Evolutionary conservation across 2,329 filamentous ascomycete species (phyloP), one percentile per base, ranked within the genome.

Genomic region (Chaetomiaceae sp.): DNA sequence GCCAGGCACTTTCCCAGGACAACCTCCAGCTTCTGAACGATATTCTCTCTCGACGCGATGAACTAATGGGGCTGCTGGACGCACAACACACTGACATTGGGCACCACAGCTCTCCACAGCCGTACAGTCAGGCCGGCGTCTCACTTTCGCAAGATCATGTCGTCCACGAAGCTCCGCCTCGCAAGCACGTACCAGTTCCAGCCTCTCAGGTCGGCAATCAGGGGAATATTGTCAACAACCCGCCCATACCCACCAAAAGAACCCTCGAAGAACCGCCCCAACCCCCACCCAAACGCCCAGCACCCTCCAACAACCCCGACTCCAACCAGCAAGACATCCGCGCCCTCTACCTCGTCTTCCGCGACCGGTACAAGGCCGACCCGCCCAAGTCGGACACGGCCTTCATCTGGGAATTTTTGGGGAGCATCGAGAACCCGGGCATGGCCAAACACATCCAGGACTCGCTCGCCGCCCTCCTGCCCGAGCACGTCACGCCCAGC

Each of bases 381-480:
- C 57, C 55, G 9, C 55, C 49, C n/a, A 47, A 22, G 6, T 58
- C 56, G 19, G 54, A 63, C 9, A 44, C 45, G 0, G 25, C 23
- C 3, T 64, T 62, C 25, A 61, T 66, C 50, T 61, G 62, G 59
- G 40, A 50, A 7, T 65, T 65, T 45, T 53, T 66, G 27, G 48
- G 54, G 20, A 52, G 57, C 25, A 62, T 65, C n/a, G 37, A 58
- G 15, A 49, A 60, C 37, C 37, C 43, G 1, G 55, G 49, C 17
- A 40, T 59, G 22, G 58, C 57, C 5, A 51, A 29, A 6, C 59
- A 61, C 45, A 39, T 65, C 6, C 64, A 66, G 38, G 45, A 59
- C 29, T 55, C 55, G 8, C 51, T 66, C n/a, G 53, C 49, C 2
- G 14, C 31, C 2, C 17, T 46, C 4, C 46, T 64, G 4, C 59